Conservation (phyloP, 2,329 filamentous ascomycete species). For the Aspergillus ibericus region DNA sequence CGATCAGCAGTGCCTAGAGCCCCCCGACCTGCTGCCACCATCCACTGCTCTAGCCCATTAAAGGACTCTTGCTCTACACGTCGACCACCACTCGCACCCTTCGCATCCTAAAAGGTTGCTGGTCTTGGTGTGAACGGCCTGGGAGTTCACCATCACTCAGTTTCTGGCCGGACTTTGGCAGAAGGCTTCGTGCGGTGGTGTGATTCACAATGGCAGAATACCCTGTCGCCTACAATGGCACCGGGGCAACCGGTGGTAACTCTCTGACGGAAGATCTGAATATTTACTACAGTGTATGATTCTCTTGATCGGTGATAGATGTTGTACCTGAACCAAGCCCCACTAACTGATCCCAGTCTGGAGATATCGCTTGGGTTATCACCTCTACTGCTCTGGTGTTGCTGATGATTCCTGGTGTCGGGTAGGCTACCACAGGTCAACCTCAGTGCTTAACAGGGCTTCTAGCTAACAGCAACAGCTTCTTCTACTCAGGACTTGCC, state of each 20-base stretch:
- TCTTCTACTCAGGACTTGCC: conserved; percentile 91
- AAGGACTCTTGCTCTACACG: neutral
- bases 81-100: neutral
- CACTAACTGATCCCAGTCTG: conserved; percentile 55
- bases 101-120: neutral
- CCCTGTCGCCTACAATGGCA: conserved; percentile 63
- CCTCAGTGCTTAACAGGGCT: neutral
- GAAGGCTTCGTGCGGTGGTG: neutral
- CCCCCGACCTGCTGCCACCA: neutral
- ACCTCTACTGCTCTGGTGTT: conserved; percentile 75
- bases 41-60: neutral
- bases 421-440: conserved; percentile 43
- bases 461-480: conserved; percentile 49
- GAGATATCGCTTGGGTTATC: conserved; percentile 80
- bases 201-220: conserved; percentile 34
- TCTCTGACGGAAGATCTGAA: conserved; percentile 72
- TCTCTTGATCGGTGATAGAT: conserved; percentile 6
- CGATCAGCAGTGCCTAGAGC: neutral
- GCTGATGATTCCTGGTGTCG: conserved; percentile 90
- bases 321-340: neutral
- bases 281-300: conserved; percentile 67
- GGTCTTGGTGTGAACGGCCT: neutral
- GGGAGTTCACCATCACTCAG: neutral
- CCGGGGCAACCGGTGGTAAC: conserved; percentile 63
- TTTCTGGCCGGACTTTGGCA: neutral